Evolutionary conservation across 176 grass and related monocot species (phyloP), one percentile per base, ranked within the genome.

Genomic region (Oryza glumipatula): DNA sequence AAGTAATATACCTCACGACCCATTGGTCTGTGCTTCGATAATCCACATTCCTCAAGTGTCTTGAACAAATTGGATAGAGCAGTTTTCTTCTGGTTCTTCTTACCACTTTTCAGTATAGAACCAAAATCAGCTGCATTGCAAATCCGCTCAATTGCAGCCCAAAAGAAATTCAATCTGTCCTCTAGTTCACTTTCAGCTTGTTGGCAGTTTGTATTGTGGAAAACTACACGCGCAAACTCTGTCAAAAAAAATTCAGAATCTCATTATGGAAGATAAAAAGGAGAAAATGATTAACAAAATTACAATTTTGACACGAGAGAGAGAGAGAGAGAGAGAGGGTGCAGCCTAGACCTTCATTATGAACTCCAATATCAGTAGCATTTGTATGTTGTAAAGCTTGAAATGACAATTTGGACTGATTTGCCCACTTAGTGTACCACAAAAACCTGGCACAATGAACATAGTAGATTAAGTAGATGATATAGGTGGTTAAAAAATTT

Each of bases 21-120:
- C 35, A 93, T 60, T 84, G 81, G 66, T 78, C 80, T 91, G 84
- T 98, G 96, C 82, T 93, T 98, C 73, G 89, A 90, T 88, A 98
- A 79, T 71, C 93, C 96, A 72, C 93, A 93, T 80, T 90, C 89
- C 87, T 95, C 93, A 12, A 98, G 91, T 79, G 77, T 82, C 85
- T 93, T 98, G 71, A 98, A 90, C 61, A 98, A 86, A 92, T 77
- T 88, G 21, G 88, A 84, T 65, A 98, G 69, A 39, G 91, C 91
- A 67, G 87, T 88, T 77, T 88, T 98, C 83, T 98, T 98, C 84
- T 88, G 91, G 73, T 93, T 98, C 87, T 95, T 98, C 86, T 90
- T 93, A 65, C 91, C 91, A 86, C 86, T 81, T 64, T 92, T 95
- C 69, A 94, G 85, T 76, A 86, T 86, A 87, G 76, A 68, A 83